Conservation (phyloP, 139 green algal species). For the Microglena sp. region DNA sequence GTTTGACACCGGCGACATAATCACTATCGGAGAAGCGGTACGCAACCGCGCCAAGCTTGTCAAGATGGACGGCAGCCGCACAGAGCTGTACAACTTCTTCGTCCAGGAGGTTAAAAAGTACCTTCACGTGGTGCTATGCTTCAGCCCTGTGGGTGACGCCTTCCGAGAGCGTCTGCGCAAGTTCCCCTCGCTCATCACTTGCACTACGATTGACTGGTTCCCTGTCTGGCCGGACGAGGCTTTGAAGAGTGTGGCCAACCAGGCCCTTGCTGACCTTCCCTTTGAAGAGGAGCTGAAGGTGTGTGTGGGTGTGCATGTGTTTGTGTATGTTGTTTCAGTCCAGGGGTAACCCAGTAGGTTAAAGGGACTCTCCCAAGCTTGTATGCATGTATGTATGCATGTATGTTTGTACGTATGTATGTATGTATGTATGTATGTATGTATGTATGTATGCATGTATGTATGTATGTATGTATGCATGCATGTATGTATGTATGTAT, state of each 20-base stretch:
- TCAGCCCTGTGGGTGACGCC: constrained; percentile 55
- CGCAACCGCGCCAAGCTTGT: constrained; percentile 31
- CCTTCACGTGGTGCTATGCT: constrained; percentile 59
- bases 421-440: too few species aligned
- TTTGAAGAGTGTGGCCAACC: constrained; percentile 34
- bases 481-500: too few species aligned
- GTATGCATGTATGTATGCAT: too few species aligned
- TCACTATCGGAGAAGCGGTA: constrained; percentile 22
- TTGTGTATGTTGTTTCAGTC: too few species aligned
- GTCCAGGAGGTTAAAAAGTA: constrained; percentile 48
- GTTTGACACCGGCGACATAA: constrained; percentile 31
- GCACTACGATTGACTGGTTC: constrained; percentile 68
- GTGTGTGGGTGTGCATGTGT: too few species aligned
- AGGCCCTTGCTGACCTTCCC: constrained; percentile 11
- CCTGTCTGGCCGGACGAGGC: constrained; percentile 40
- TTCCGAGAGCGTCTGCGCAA: constrained; percentile 60
- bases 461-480: too few species aligned
- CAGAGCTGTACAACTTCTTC: constrained; percentile 57
- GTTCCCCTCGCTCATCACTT: constrained; percentile 67
- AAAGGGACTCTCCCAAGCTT: too few species aligned
- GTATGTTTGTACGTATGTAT: too few species aligned
- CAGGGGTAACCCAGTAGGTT: too few species aligned
- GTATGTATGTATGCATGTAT: too few species aligned
- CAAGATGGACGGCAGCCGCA: constrained; percentile 37
- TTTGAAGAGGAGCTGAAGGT: not conserved